These are phyloP conservation scores for Melanomma pulvis-pyrius DNA, from an alignment of 495 filamentous ascomycete species.

Conservation along the genomic window DNA sequence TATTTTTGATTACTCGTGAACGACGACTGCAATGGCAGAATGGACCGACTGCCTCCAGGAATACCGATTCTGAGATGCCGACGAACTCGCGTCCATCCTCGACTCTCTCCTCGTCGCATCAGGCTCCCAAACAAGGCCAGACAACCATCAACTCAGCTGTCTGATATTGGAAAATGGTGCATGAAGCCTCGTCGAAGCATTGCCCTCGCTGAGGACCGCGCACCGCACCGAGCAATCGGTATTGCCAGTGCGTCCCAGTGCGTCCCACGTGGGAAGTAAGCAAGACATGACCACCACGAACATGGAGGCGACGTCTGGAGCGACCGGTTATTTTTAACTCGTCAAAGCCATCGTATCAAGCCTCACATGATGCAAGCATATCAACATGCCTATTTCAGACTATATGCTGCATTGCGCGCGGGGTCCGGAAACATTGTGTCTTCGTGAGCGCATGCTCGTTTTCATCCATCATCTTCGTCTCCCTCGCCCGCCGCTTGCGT, in stretches of 20 bases:
- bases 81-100: neutral
- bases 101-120: neutral
- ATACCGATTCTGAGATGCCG: neutral
- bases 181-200: constrained; percentile 13
- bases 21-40: neutral
- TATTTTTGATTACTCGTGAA: too few relatives aligned
- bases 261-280: constrained; percentile 33
- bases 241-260: constrained; percentile 32
- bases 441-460: constrained; percentile 3
- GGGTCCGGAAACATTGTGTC: neutral
- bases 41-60: neutral
- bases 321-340: constrained; percentile 21
- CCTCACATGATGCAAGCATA: neutral
- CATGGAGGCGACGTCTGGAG: neutral
- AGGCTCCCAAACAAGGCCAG: neutral
- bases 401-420: neutral
- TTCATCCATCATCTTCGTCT: constrained; percentile 53
- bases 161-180: constrained; percentile 10
- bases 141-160: neutral
- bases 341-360: constrained; percentile 7
- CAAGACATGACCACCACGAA: neutral
- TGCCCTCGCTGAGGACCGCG: constrained; percentile 13
- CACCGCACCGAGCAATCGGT: constrained; percentile 15
- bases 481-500: constrained; percentile 47
- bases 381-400: neutral